A percentile compares a stretch with the other conserved stretches of the same genome.
These are phyloP conservation scores for Cephaloascus albidus DNA, from an alignment of 805 yeast genomes.

Conservation along the genomic window DNA sequence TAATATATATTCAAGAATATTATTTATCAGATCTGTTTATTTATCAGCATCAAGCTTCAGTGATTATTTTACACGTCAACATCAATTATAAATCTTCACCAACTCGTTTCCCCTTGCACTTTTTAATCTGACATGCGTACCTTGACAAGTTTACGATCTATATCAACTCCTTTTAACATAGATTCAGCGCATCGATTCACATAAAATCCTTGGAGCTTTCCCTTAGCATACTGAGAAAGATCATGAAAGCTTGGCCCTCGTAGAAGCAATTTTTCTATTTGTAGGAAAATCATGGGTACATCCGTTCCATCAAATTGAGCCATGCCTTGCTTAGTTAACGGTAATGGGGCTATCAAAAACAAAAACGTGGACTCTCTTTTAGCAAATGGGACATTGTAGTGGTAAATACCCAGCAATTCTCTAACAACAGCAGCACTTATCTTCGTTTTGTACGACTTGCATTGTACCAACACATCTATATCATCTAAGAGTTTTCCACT, in stretches of 20 bases:
- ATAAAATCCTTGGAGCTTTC: constrained; percentile 21
- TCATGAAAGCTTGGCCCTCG: constrained; percentile 16
- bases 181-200: constrained; percentile 26
- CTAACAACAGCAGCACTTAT: constrained; percentile 38
- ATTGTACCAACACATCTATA: constrained; percentile 40
- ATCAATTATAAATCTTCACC: too few species aligned
- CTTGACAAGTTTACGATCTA: neutral
- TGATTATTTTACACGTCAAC: too few species aligned
- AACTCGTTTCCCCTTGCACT: too few species aligned
- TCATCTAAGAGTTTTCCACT: constrained; percentile 11
- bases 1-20: too few species aligned
- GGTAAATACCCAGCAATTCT: constrained; percentile 44
- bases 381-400: constrained; percentile 17
- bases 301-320: constrained; percentile 32
- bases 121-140: neutral
- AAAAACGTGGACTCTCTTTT: constrained; percentile 16
- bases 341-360: constrained; percentile 37
- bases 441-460: constrained; percentile 37
- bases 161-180: constrained; percentile 19
- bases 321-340: constrained; percentile 37
- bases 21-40: too few species aligned
- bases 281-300: constrained; percentile 35
- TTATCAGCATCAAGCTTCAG: too few species aligned
- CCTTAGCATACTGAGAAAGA: constrained; percentile 26
- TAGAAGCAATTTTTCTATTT: constrained; percentile 22